Base-by-base conservation (phyloP, 2,329 filamentous ascomycete species). In the Aspergillus sp. region DNA sequence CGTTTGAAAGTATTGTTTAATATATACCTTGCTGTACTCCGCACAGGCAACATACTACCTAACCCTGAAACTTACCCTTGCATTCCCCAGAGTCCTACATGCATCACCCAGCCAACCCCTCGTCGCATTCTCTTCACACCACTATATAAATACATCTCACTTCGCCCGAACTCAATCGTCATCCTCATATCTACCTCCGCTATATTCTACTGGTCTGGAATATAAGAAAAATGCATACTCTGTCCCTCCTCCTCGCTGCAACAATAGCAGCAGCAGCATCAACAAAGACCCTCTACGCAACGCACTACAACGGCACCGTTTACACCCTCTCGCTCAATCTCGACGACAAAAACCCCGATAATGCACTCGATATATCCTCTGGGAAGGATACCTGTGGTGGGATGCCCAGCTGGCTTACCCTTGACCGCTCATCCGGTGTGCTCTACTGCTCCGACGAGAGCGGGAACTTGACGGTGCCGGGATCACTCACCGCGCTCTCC, bases 271-370 rank as follows among this genome's bases (percentile, higher is more conserved):
- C 33, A 5, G 15, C 25, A 19, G 25, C 54, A 37, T 56, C 50
- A 19, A 4, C 33, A 35, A 15, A 35, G 3, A 17, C 37, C 20
- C 62, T 73, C 43, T 71, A 64, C 49, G 65, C 66, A 35, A 63
- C 68, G 12, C 69, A 69, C 38, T 73, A 72, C 54, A 49, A 52
- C 15, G 66, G 68, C 7, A 60, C 55, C 7, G 59, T 72, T 37
- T 65, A 65, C 25, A 60, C 65, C 2, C 54, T 72, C 13, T 49
- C 59, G 19, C 56, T 70, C 17, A 15, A 44, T 4, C 50, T 55
- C 39, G 53, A 51, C 41, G 55, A 57, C 22, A 60, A 56, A n/a
- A 56, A 53, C 37, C 15, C 15, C 37, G 19, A 39, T 5, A 7
- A 15, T 39, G 37, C 17, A 5, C 37, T 12, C 17, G 22, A 9